Evolutionary conservation across 2,329 filamentous ascomycete genomes (phyloP), one percentile per base, ranked within the genome.

Genomic region (Colletotrichum shisoi): DNA sequence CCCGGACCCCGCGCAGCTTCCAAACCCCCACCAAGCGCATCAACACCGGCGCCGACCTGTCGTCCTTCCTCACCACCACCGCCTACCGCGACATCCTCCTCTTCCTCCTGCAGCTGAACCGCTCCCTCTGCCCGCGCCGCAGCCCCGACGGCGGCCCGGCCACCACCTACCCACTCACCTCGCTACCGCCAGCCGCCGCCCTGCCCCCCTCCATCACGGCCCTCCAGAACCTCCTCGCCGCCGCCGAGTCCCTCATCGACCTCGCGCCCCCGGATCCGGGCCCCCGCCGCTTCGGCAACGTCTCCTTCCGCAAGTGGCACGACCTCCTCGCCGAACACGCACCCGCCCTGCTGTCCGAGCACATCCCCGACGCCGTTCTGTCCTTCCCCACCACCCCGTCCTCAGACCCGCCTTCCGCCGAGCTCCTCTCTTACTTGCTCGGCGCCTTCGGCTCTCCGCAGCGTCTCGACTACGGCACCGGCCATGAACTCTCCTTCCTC

Each of bases 401-500:
- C 31, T 65, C 66, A 34, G 66, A 69, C n/a, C 61, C 64, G 11
- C 66, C 80, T 7, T 74, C 72, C 1, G 72, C 77, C 63, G 74
- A 73, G 6, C 69, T 78, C 3, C 67, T 70, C 11, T 68, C 73
- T 40, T 99, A 99, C 76, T 85, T 99, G 1, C 77, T 96, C 4
- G 94, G 93, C 15, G 87, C 87, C 4, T 97, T 97, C 78, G 95
- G 95, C 3, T 98, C 93, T 74, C 79, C 92, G 0, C 93, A 97
- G 73, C 84, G 95, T 61, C 82, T 99, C 31, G 95, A 99, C 79
- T 99, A 97, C 75, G 95, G 95, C 1, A 98, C 95, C 0, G 95
- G 95, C 0, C 95, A 99, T 76, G 95, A 99, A 75, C 81, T 99
- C 58, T 97, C 92, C 78, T 99, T 99, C 73, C 78, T 98, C 8